Conservation (phyloP, 257 asterid species). For the Nyctanthes arbortristis region DNA sequence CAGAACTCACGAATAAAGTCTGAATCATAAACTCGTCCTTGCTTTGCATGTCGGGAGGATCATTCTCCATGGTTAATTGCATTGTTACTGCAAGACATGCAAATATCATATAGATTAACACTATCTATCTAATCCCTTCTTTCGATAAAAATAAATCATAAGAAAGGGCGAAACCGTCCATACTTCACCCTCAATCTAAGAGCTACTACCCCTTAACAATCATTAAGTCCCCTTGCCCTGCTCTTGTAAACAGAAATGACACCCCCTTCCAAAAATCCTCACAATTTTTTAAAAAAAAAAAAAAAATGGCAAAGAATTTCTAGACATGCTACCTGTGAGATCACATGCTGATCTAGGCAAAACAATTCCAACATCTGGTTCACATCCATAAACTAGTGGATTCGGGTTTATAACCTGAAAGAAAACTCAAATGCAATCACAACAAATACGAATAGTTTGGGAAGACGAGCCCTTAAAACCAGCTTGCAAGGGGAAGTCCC, state of each 20-base stretch:
- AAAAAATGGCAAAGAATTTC: not conserved
- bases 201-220: too few relatives aligned
- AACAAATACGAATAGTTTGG: not conserved
- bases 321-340: conserved; percentile 30
- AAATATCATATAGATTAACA: too few relatives aligned
- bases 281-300: too few relatives aligned
- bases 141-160: not conserved
- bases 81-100: conserved; percentile 41
- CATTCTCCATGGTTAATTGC: conserved; percentile 45
- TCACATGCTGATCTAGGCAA: conserved; percentile 39
- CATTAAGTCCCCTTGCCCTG: too few relatives aligned
- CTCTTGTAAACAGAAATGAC: too few relatives aligned
- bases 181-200: not conserved
- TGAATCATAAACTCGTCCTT: conserved; percentile 73
- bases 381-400: conserved; percentile 48
- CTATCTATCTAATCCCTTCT: not conserved
- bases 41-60: conserved; percentile 53
- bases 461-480: not conserved
- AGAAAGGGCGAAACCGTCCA: not conserved
- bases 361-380: conserved; percentile 45
- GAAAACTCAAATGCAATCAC: not conserved
- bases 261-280: too few relatives aligned
- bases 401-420: conserved; percentile 37
- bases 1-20: conserved; percentile 47
- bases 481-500: not conserved